Evolutionary conservation across 306 rosid species (phyloP), one percentile per base, ranked within the genome.

Genomic region (Citrullus mucosospermus): DNA sequence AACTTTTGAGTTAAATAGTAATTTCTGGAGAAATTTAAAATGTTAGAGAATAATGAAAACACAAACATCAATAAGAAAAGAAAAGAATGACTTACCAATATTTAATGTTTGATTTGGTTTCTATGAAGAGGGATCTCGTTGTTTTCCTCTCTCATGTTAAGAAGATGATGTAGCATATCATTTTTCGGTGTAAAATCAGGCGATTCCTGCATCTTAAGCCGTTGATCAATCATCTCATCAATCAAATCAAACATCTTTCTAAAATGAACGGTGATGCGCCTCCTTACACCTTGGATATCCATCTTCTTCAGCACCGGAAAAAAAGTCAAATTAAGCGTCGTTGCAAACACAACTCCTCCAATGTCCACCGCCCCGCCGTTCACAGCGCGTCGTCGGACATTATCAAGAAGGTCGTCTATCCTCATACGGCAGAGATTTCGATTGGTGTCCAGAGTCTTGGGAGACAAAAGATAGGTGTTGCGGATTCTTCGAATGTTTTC

Each of bases 221-320:
- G 77, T 72, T 87, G 83, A 60, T 80, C 75, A 3, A 91, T 87
- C 70, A 88, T 86, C 55, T 58, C 68, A 0, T 89, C 84, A 20
- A 87, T 92, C 36, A 91, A 79, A 53, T 28, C 36, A 0, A 89
- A 0, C 14, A 93, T 92, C 41, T 83, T 85, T 0, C 90, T 88
- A 55, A 89, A 78, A 41, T 89, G 92, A 44, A 85, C 84, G n/a
- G 83, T 68, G 90, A 85, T 88, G 50, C 81, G 90, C n/a, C 70
- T 82, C 78, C 79, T 85, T 13, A 89, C 8, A 0, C 93, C 92
- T 60, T 89, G 89, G 0, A 81, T 86, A 51, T 91, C 93, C 68
- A 86, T 13, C 91, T 85, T 79, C 81, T 81, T 38, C 20, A 89
- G 69, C 85, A 84, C 82, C 4, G 93, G 92, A 36, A 91, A 89